These are phyloP conservation scores for Aspergillus aculeatinus DNA, from an alignment of 2,329 filamentous ascomycete species.

Conservation along the genomic window DNA sequence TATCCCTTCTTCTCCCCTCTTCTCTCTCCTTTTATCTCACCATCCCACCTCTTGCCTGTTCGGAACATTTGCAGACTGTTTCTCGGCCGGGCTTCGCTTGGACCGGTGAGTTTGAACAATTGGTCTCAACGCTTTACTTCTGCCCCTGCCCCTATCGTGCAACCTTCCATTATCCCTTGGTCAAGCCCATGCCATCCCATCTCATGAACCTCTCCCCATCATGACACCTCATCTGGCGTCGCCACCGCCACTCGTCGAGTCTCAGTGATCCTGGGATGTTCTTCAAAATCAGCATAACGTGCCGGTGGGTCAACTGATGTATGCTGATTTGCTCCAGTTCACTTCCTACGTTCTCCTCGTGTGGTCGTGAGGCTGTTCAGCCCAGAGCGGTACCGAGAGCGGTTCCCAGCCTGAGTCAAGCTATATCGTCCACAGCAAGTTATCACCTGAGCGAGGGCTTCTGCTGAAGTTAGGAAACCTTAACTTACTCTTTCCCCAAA, in stretches of 20 bases:
- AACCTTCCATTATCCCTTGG: neutral
- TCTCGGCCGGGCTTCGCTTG: too few species aligned
- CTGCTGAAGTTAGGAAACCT: too few species aligned
- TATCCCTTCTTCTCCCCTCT: too few species aligned
- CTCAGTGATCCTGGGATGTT: neutral
- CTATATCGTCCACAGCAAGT: neutral
- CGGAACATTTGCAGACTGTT: too few species aligned
- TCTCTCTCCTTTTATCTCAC: too few species aligned
- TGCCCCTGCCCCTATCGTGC: neutral
- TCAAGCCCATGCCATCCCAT: neutral
- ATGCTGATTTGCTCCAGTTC: neutral
- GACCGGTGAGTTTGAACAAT: too few species aligned
- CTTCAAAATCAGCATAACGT: neutral
- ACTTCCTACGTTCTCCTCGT: neutral
- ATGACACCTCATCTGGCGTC: neutral
- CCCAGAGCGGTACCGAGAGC: neutral
- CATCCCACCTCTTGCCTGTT: too few species aligned
- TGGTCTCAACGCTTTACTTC: neutral
- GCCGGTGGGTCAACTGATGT: neutral
- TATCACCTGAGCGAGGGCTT: neutral
- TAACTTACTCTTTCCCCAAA: too few species aligned
- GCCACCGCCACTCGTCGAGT: conserved; percentile 2
- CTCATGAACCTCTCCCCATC: too few species aligned
- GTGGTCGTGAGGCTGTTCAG: neutral
- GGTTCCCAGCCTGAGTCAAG: neutral